Percentiles rank a stretch among this genome's conserved stretches.
phyloP scores from a whole-genome alignment of 1,284 basidiomycete genomes.

The Boletellus sp. region DNA sequence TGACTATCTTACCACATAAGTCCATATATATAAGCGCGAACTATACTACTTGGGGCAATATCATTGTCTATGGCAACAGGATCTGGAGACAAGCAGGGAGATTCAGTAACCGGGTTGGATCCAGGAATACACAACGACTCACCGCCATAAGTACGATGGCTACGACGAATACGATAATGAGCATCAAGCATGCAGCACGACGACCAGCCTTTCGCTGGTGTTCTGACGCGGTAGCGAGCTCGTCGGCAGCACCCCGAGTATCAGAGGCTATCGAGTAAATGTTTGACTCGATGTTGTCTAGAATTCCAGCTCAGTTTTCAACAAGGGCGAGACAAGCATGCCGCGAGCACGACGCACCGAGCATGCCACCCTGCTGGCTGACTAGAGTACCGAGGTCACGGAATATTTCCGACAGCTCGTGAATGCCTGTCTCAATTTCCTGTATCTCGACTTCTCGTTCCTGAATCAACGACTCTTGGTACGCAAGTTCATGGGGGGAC shows the following conservation, averaged over 20 bases:
- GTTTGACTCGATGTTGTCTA: slow-evolving; percentile 97
- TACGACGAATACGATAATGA: slow-evolving; percentile 85
- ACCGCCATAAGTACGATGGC: slow-evolving; percentile 92
- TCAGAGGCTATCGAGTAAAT: slow-evolving; percentile 85
- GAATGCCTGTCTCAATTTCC: slow-evolving; percentile 96
- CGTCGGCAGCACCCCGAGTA: slow-evolving; percentile 81
- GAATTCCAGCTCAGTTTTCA: background rate
- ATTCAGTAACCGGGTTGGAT: slow-evolving; percentile 1
- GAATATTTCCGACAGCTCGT: slow-evolving; percentile 97
- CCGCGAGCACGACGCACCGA: slow-evolving; percentile 59
- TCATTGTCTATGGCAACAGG: slow-evolving; percentile 20
- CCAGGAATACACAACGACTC: slow-evolving; percentile 17
- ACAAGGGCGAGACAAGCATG: background rate
- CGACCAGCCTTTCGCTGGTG: slow-evolving; percentile 94
- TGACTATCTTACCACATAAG: slow-evolving; percentile 7
- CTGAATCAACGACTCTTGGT: slow-evolving; percentile 94
- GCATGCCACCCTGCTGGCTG: slow-evolving; percentile 90
- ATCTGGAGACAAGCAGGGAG: slow-evolving; percentile 11
- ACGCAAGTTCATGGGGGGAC: slow-evolving; percentile 88
- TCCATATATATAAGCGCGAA: background rate
- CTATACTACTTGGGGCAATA: background rate
- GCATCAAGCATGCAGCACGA: slow-evolving; percentile 84
- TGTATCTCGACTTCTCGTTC: slow-evolving; percentile 94
- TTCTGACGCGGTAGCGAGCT: slow-evolving; percentile 86
- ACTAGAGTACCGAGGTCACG: slow-evolving; percentile 94